These are phyloP conservation scores for Eucalyptus microcorys DNA, from an alignment of 345 rosid genomes.

Conservation along the genomic window DNA sequence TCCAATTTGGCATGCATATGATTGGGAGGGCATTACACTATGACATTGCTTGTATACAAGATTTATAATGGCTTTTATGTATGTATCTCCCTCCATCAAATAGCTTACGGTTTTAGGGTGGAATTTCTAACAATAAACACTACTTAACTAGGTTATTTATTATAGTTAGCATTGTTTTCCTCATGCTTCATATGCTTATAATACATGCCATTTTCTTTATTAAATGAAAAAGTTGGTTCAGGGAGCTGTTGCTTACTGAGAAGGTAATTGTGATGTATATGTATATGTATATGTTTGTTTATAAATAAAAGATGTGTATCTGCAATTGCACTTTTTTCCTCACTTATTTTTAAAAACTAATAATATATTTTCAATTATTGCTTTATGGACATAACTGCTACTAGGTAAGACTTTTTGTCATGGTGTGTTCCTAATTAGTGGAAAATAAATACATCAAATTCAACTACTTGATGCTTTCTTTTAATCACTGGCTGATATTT, in stretches of 20 bases:
- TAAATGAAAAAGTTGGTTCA: background rate
- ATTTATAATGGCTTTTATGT: background rate
- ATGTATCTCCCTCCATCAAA: background rate
- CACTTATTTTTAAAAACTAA: background rate
- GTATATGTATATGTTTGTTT: background rate
- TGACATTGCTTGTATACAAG: background rate
- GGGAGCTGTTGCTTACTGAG: background rate
- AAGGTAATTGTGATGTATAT: background rate
- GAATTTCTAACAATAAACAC: background rate
- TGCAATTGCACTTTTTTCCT: background rate
- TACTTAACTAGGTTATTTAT: background rate
- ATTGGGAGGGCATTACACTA: background rate
- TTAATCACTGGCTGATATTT: slow-evolving; percentile 5
- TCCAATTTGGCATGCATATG: background rate
- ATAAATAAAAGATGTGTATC: background rate
- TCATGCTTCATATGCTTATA: background rate
- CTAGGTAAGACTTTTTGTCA: background rate
- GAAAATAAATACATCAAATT: background rate
- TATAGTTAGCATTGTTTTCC: background rate
- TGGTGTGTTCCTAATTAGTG: background rate
- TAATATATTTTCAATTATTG: background rate
- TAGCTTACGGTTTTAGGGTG: background rate
- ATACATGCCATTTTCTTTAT: background rate
- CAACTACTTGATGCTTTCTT: background rate
- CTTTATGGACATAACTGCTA: background rate